phyloP scores from a whole-genome alignment of 2,329 filamentous ascomycete genomes.

The Westerdykella aurantiaca region DNA sequence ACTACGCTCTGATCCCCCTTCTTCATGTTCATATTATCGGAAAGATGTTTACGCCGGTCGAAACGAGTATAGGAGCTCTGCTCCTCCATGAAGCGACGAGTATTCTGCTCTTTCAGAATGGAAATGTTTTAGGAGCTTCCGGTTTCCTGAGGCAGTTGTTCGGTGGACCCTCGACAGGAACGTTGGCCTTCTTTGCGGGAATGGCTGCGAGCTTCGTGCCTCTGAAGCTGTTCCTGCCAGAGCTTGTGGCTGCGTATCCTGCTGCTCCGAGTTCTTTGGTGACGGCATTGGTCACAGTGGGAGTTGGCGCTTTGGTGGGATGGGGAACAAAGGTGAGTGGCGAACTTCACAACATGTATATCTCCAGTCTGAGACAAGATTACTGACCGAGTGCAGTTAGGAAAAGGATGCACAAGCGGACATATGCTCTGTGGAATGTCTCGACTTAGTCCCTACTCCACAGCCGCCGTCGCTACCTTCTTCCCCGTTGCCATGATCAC shows the following conservation, averaged over 20 bases:
- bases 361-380: not conserved
- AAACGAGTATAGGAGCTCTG: constrained; percentile 48
- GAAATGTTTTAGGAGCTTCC: constrained; percentile 47
- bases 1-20: too few relatives aligned
- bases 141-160: constrained; percentile 42
- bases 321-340: constrained; percentile 48
- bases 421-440: constrained; percentile 52
- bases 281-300: constrained; percentile 36
- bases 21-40: not conserved
- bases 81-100: constrained; percentile 48
- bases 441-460: constrained; percentile 45
- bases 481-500: constrained; percentile 30
- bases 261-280: constrained; percentile 29
- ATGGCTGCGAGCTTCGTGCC: constrained; percentile 42
- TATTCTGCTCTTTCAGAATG: constrained; percentile 47
- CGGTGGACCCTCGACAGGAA: constrained; percentile 37
- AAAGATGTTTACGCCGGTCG: constrained; percentile 49
- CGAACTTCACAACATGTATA: not conserved
- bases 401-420: constrained; percentile 49
- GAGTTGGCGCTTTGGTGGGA: constrained; percentile 43
- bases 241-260: constrained; percentile 42
- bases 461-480: constrained; percentile 40
- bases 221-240: constrained; percentile 40
- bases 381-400: constrained; percentile 10
- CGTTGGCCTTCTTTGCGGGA: constrained; percentile 43